Percentiles rank a stretch among this genome's conserved stretches.
These are phyloP conservation scores for Paxillus involutus DNA, from an alignment of 768 basidiomycete genomes.

Conservation along the genomic window DNA sequence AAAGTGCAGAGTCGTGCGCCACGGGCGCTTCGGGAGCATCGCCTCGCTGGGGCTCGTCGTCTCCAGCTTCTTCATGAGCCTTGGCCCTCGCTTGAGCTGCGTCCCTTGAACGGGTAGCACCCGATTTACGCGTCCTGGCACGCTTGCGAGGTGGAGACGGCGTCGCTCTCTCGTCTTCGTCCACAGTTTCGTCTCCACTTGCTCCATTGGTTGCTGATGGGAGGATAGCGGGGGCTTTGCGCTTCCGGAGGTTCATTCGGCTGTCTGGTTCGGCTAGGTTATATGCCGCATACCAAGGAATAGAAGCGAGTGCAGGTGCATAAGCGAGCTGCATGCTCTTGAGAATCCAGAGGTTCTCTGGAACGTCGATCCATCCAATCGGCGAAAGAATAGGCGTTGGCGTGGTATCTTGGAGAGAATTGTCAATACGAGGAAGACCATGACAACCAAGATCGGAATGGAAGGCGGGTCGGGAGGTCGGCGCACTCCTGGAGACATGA, in stretches of 20 bases:
- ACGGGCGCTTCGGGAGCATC: background rate
- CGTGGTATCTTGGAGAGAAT: constrained; percentile 19
- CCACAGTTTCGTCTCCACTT: constrained; percentile 34
- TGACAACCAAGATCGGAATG: background rate
- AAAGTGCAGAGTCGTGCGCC: constrained; percentile 4
- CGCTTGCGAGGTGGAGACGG: constrained; percentile 32
- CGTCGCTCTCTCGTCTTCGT: constrained; percentile 28
- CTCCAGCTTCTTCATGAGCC: constrained; percentile 2
- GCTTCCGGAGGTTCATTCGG: constrained; percentile 34
- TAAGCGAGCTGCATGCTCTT: constrained; percentile 31
- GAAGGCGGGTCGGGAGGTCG: background rate
- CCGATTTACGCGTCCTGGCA: constrained; percentile 25
- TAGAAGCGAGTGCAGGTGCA: constrained; percentile 18
- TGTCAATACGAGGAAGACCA: constrained; percentile 7
- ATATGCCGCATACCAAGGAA: constrained; percentile 32
- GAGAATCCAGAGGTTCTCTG: constrained; percentile 36
- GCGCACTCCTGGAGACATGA: background rate
- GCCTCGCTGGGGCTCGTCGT: constrained; percentile 5
- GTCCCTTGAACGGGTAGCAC: constrained; percentile 7
- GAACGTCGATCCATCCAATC: constrained; percentile 34
- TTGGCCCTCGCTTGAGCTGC: constrained; percentile 2
- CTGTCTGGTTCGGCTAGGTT: constrained; percentile 29
- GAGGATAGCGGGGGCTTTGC: constrained; percentile 25
- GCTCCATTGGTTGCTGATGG: constrained; percentile 25
- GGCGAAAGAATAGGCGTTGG: constrained; percentile 34